phyloP scores from a whole-genome alignment of 73 alveolate species.

The Paramecium primaurelia region DNA sequence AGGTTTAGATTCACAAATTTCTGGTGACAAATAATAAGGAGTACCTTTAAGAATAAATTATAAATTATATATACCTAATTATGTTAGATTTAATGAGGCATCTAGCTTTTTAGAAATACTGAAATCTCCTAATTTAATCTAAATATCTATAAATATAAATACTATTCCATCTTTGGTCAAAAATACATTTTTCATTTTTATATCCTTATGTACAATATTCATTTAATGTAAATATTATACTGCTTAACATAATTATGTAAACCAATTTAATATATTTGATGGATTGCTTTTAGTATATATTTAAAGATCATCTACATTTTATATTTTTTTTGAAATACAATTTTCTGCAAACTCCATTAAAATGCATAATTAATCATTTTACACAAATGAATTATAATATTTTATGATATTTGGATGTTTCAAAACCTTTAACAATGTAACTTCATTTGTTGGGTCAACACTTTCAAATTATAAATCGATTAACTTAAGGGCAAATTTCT shows the following conservation, averaged over 20 bases:
- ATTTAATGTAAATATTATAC: conserved; percentile 86
- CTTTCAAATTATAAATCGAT: conserved; percentile 42
- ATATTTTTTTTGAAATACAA: conserved; percentile 49
- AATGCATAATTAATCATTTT: conserved; percentile 66
- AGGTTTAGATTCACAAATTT: conserved; percentile 61
- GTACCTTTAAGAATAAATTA: conserved; percentile 52
- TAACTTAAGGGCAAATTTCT: conserved; percentile 75
- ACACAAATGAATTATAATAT: conserved; percentile 65
- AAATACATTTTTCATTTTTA: conserved; percentile 88
- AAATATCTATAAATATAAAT: neutral
- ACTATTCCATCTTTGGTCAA: conserved; percentile 72
- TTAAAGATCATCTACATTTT: neutral
- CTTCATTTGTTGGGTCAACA: conserved; percentile 69
- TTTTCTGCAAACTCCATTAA: conserved; percentile 77
- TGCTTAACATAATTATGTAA: conserved; percentile 82
- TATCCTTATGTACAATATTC: conserved; percentile 89
- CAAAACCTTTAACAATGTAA: conserved; percentile 62
- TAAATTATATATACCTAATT: neutral
- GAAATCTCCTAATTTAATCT: conserved; percentile 53
- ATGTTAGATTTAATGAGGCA: neutral
- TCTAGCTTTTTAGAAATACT: conserved; percentile 54
- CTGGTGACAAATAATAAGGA: conserved; percentile 71
- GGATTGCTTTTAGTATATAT: neutral
- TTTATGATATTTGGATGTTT: conserved; percentile 71
- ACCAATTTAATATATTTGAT: conserved; percentile 9